These are phyloP conservation scores for Solanum dulcamara DNA, from an alignment of 257 asterid species.

Conservation along the genomic window DNA sequence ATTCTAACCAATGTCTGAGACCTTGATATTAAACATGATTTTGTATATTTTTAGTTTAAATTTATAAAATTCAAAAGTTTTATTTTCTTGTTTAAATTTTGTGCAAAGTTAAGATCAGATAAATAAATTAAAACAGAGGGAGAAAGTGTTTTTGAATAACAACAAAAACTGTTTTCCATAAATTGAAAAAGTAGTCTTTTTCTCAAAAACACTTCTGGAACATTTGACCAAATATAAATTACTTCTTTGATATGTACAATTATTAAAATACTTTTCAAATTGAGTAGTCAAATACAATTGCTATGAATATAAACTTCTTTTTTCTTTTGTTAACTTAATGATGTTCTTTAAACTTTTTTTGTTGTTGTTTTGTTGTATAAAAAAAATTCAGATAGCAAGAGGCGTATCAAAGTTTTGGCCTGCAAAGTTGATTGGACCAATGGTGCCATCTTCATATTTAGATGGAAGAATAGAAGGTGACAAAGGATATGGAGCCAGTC, in stretches of 20 bases:
- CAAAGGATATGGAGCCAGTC: slow-evolving; percentile 55
- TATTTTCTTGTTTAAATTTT: not conserved
- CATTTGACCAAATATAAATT: not conserved
- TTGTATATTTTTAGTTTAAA: not conserved
- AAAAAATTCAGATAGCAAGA: slow-evolving; percentile 24
- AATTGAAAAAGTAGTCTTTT: not conserved
- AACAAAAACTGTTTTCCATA: not conserved
- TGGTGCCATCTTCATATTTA: slow-evolving; percentile 59
- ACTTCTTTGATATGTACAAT: not conserved
- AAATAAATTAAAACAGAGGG: not conserved
- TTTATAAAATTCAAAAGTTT: not conserved
- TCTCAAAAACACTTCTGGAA: not conserved
- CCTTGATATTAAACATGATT: rapidly evolving
- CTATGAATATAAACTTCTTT: not conserved
- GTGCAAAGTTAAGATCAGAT: rapidly evolving
- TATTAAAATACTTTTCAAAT: not conserved
- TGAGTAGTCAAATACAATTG: not conserved
- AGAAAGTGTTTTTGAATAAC: not conserved
- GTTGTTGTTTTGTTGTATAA: not conserved
- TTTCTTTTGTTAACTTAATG: no score
- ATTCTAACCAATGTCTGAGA: not conserved
- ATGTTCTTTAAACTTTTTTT: slow-evolving; percentile 6
- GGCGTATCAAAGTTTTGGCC: slow-evolving; percentile 38
- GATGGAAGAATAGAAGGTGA: slow-evolving; percentile 58
- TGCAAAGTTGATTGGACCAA: slow-evolving; percentile 49